These are phyloP conservation scores for Populus hybrid DNA, from an alignment of 441 rosid genomes.

Conservation along the genomic window DNA sequence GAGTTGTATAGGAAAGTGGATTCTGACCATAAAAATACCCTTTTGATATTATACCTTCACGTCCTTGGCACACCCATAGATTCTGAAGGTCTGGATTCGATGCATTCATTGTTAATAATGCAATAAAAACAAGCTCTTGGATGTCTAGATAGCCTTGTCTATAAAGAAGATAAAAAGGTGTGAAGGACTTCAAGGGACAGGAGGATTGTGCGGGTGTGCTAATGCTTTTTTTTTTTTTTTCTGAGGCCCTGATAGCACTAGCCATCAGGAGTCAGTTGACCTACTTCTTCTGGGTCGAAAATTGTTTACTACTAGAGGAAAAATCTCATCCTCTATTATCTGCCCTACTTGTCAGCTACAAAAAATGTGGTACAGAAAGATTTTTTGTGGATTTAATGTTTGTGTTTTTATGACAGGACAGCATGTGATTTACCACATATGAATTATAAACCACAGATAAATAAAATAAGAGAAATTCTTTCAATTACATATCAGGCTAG, in stretches of 20 bases:
- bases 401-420: background rate
- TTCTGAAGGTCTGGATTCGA: background rate
- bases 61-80: constrained; percentile 11
- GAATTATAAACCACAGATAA: background rate
- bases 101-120: background rate
- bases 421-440: background rate
- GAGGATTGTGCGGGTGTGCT: constrained; percentile 1
- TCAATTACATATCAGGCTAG: no score
- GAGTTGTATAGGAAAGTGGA: constrained; percentile 1
- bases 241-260: background rate
- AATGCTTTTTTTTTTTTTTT: background rate
- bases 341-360: background rate
- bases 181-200: background rate
- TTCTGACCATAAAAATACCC: constrained; percentile 21
- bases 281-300: background rate
- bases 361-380: background rate
- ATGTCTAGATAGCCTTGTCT: background rate
- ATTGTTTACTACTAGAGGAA: no score
- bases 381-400: background rate
- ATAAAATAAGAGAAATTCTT: no score
- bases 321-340: background rate
- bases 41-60: background rate
- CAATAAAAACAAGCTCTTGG: background rate
- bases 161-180: background rate
- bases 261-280: background rate